phyloP scores from a whole-genome alignment of 2,329 filamentous ascomycete genomes.

The Seiridium cupressi region DNA sequence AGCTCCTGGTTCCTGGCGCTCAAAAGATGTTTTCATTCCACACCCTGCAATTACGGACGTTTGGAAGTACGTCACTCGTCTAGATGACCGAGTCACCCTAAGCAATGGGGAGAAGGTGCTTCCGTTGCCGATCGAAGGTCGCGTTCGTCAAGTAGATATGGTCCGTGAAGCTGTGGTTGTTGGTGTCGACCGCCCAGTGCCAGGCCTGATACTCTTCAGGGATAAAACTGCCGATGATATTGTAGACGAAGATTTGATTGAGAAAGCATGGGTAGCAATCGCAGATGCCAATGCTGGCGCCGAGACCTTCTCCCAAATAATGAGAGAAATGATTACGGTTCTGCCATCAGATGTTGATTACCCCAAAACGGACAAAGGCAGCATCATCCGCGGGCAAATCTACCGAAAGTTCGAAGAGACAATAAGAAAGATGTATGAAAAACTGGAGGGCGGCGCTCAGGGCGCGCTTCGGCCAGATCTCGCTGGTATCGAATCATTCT shows the following conservation, averaged over 20 bases:
- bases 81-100: conserved; percentile 44
- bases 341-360: conserved; percentile 43
- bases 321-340: conserved; percentile 34
- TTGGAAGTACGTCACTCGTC: conserved; percentile 44
- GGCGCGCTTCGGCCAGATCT: not conserved
- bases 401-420: conserved; percentile 43
- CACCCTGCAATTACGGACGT: conserved; percentile 38
- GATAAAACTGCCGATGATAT: conserved; percentile 40
- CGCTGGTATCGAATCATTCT: not conserved
- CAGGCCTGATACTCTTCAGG: not conserved
- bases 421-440: not conserved
- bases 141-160: conserved; percentile 47
- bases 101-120: conserved; percentile 48
- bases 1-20: conserved; percentile 40
- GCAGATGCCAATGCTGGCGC: conserved; percentile 25
- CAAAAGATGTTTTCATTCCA: conserved; percentile 40
- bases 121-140: conserved; percentile 47
- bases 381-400: conserved; percentile 49
- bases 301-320: conserved; percentile 21
- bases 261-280: conserved; percentile 47
- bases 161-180: conserved; percentile 46
- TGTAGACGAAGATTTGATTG: conserved; percentile 42
- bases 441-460: not conserved
- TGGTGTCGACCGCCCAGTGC: not conserved
- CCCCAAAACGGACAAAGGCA: conserved; percentile 55